A percentile compares a stretch with the other conserved stretches of the same genome.
Evolutionary conservation across 2,329 filamentous ascomycete species (phyloP).

Genomic region (Basipetospora sp.): DNA sequence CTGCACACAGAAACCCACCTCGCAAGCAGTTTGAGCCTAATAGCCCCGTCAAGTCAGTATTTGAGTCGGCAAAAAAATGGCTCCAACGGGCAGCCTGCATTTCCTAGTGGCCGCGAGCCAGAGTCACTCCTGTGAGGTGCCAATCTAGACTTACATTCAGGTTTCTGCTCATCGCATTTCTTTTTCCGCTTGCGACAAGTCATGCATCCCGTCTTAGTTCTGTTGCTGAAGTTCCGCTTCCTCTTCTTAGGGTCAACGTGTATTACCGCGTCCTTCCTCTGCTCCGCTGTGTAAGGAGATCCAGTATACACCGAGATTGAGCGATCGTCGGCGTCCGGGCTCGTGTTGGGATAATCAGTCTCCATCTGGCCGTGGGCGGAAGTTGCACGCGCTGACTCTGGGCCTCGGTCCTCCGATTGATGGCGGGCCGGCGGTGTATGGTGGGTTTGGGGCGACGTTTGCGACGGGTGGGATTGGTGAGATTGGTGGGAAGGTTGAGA

Average conservation of each 20-base stretch:
- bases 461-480: slow-evolving; percentile 16
- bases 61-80: not conserved
- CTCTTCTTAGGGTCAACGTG: slow-evolving; percentile 53
- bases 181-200: slow-evolving; percentile 89
- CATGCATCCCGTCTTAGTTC: slow-evolving; percentile 89
- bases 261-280: slow-evolving; percentile 32
- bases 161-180: slow-evolving; percentile 92
- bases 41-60: too few species aligned
- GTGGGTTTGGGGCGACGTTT: not conserved
- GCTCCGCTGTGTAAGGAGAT: slow-evolving; percentile 30
- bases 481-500: too few species aligned
- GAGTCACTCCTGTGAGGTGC: too few species aligned
- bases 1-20: slow-evolving; percentile 79
- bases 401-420: slow-evolving; percentile 35
- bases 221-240: slow-evolving; percentile 78
- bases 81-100: not conserved
- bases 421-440: slow-evolving; percentile 29
- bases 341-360: slow-evolving; percentile 36
- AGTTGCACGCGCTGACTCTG: slow-evolving; percentile 30
- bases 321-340: slow-evolving; percentile 38
- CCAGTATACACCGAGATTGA: slow-evolving; percentile 24
- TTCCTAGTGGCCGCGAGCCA: too few species aligned
- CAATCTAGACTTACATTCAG: slow-evolving; percentile 75
- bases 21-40: slow-evolving; percentile 80
- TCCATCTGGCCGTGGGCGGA: slow-evolving; percentile 21